These are phyloP conservation scores for Trypanosoma theileri DNA, from an alignment of 208 protist genomes.

Conservation along the genomic window DNA sequence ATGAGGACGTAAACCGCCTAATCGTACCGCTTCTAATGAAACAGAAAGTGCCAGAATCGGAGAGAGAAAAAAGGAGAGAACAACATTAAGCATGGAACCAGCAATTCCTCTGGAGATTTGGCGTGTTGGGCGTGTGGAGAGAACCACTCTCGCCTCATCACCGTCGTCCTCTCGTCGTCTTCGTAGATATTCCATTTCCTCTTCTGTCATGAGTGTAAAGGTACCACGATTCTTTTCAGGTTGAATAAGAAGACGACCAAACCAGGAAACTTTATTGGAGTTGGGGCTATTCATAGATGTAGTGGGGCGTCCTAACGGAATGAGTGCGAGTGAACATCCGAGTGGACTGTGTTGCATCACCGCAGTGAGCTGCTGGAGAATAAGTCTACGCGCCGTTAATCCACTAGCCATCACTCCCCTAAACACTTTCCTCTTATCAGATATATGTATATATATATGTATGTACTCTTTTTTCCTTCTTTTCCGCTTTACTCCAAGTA, in stretches of 20 bases:
- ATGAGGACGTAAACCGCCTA: conserved; percentile 21
- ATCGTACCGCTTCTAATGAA: conserved; percentile 53
- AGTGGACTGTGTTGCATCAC: conserved; percentile 64
- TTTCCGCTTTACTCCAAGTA: too few species aligned
- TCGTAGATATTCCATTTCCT: conserved; percentile 67
- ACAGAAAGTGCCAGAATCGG: conserved; percentile 69
- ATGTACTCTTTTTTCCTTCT: not conserved
- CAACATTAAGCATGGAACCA: conserved; percentile 52
- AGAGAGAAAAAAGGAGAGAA: conserved; percentile 48
- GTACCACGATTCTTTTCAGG: conserved; percentile 21
- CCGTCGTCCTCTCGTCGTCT: conserved; percentile 49
- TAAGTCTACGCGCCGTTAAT: conserved; percentile 59
- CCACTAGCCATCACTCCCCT: conserved; percentile 27
- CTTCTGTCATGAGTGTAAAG: conserved; percentile 69
- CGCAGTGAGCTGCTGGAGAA: conserved; percentile 70
- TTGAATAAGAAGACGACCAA: conserved; percentile 10
- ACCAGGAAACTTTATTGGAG: conserved; percentile 8
- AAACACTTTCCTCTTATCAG: not conserved
- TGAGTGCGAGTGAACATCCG: conserved; percentile 29
- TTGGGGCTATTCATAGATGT: not conserved
- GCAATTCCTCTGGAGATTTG: conserved; percentile 47
- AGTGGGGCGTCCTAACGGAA: conserved; percentile 22
- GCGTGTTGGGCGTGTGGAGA: conserved; percentile 59
- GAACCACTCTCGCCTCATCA: conserved; percentile 69
- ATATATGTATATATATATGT: conserved; percentile 10